Base-by-base conservation (phyloP, 805 yeast genomes). In the Grigorovia jiainica region DNA sequence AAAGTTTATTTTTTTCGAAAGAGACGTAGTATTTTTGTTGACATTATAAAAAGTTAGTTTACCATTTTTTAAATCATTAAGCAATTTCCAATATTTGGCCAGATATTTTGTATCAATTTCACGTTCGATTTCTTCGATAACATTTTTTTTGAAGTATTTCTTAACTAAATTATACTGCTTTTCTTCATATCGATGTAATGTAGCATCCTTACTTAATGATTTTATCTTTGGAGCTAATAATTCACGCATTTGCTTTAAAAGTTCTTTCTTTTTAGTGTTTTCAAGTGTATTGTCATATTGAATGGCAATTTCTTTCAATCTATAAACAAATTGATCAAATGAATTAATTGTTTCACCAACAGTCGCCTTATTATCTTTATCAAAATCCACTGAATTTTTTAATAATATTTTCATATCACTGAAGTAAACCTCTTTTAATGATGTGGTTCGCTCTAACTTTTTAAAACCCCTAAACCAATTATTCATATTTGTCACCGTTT, bases 271-370 rank as follows among this genome's bases (percentile, higher is more conserved):
- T 18, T 52, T 51, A 7, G 42, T 45, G 3, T 24, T 35, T 7
- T 36, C 31, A 8, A 49, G 15, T 2, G 21, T 29, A 1, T 34
- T 15, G 35, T 53, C 57, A 36, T 50, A 48, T 13, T 40, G 41
- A 13, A 60, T 49, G 36, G 54, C 60, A 7, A 54, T 18, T 42
- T 60, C 64, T 38, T 57, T 60, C 17, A 47, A 31, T 16, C 61
- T 44, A 40, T 56, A 60, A 2, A 51, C 44, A 23, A 54, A 43
- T 7, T 44, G 41, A 18, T 52, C 48, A 32, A 50, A 49, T 5
- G 55, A 27, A n/a, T n/a, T n/a, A n/a, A n/a, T n/a, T n/a, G n/a
- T n/a, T n/a, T 43, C 47, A 21, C 50, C 38, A 5, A 39, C 37
- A 10, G 58, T 44, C 34, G 53, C 43, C 13, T 44, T 27, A 27